Evolutionary conservation across 2,329 filamentous ascomycete genomes (phyloP).

Genomic region (Cercospora sp.): DNA sequence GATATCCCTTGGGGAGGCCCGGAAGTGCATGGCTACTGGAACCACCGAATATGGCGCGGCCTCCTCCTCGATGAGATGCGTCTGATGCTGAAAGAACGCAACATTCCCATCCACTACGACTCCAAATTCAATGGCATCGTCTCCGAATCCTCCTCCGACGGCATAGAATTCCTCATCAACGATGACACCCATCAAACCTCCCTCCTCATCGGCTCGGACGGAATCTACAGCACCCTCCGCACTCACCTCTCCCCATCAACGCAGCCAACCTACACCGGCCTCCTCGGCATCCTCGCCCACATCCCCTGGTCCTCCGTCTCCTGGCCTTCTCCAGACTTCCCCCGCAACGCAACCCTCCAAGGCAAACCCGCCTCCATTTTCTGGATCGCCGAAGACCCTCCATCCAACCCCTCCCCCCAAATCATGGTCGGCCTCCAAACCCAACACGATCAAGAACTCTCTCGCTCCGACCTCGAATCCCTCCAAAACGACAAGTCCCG

Average conservation of each 20-base stretch:
- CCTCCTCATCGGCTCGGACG: conserved; percentile 34
- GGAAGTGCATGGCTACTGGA: conserved; percentile 51
- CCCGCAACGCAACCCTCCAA: conserved; percentile 40
- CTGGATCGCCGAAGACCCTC: conserved; percentile 41
- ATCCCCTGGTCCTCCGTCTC: conserved; percentile 27
- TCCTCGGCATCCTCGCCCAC: conserved; percentile 28
- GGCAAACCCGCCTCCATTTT: conserved; percentile 42
- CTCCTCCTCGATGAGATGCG: conserved; percentile 55
- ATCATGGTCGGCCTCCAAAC: conserved; percentile 43
- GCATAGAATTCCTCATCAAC: conserved; percentile 27
- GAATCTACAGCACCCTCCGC: conserved; percentile 32
- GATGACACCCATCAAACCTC: conserved; percentile 20
- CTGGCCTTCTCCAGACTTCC: conserved; percentile 31
- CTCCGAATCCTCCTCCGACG: conserved; percentile 7
- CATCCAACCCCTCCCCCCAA: conserved; percentile 34
- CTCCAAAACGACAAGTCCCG: conserved; percentile 37
- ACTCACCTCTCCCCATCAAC: conserved; percentile 40
- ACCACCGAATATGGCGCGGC: conserved; percentile 51
- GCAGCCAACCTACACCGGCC: conserved; percentile 30
- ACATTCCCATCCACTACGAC: conserved; percentile 50
- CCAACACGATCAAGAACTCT: conserved; percentile 35
- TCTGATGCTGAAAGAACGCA: conserved; percentile 43
- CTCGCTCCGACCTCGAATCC: conserved; percentile 39
- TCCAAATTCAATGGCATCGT: conserved; percentile 51
- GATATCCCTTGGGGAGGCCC: conserved; percentile 36